phyloP scores from a whole-genome alignment of 495 filamentous ascomycete genomes.

The Aspergillus leporis region DNA sequence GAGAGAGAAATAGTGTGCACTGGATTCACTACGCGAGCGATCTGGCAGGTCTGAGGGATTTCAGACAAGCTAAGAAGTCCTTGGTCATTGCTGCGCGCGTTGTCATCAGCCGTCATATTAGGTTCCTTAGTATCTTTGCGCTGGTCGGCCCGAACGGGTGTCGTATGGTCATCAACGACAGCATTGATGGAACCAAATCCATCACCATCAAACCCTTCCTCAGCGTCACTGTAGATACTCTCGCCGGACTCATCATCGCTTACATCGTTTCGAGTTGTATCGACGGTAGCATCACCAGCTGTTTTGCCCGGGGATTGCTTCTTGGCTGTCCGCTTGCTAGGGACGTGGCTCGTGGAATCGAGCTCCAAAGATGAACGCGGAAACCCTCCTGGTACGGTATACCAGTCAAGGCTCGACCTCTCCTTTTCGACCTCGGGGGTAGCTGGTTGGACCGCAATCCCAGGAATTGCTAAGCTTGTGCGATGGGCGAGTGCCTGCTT shows the following conservation, averaged over 20 bases:
- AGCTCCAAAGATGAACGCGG: conserved; percentile 31
- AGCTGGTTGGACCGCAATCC: conserved; percentile 48
- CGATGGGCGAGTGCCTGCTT: neutral
- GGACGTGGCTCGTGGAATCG: neutral
- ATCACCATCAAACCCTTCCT: conserved; percentile 74
- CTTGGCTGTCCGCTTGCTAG: conserved; percentile 12
- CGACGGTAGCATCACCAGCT: conserved; percentile 11
- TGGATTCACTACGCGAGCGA: conserved; percentile 28
- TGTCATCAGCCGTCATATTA: neutral
- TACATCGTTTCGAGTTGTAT: conserved; percentile 28
- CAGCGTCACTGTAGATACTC: conserved; percentile 87
- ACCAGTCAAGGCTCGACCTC: conserved; percentile 36
- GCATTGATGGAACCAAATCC: conserved; percentile 85
- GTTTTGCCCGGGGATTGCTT: conserved; percentile 8
- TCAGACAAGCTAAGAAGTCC: conserved; percentile 9
- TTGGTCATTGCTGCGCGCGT: neutral
- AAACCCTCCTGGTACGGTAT: conserved; percentile 39
- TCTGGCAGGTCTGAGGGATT: conserved; percentile 20
- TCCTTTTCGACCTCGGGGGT: conserved; percentile 46
- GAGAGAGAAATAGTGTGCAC: conserved; percentile 17
- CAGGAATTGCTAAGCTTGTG: conserved; percentile 33
- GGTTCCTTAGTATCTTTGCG: neutral
- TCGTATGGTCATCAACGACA: conserved; percentile 62
- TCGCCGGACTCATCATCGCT: conserved; percentile 54
- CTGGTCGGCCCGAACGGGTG: neutral